Conservation (phyloP, 2,329 filamentous ascomycete genomes). For the Ciborinia camelliae region DNA sequence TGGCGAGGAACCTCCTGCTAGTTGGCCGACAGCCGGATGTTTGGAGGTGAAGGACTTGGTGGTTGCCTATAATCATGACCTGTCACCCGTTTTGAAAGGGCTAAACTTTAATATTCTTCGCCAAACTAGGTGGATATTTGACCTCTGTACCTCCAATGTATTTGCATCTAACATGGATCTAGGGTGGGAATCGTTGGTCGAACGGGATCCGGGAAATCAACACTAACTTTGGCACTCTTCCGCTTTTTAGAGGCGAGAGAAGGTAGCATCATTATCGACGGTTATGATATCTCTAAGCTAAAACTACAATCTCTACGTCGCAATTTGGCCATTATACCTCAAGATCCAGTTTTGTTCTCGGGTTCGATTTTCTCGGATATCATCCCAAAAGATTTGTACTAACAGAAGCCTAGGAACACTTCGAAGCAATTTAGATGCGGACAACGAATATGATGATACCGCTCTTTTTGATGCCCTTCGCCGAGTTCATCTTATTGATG, state of each 20-base stretch:
- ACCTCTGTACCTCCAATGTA: not conserved
- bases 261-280: conserved; percentile 35
- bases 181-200: conserved; percentile 34
- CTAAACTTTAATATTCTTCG: conserved; percentile 57
- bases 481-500: conserved; percentile 74
- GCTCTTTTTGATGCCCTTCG: conserved; percentile 80
- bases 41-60: conserved; percentile 68
- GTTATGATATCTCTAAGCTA: conserved; percentile 35
- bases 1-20: conserved; percentile 58
- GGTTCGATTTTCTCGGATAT: conserved; percentile 37
- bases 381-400: conserved; percentile 58
- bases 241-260: conserved; percentile 40
- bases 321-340: conserved; percentile 36
- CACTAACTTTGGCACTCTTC: conserved; percentile 28
- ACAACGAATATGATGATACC: conserved; percentile 26
- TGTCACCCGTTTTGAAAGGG: conserved; percentile 66
- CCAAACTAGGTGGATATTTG: conserved; percentile 2
- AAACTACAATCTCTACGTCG: conserved; percentile 34
- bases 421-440: conserved; percentile 25
- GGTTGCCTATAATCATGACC: conserved; percentile 65
- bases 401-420: conserved; percentile 42
- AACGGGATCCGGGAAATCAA: conserved; percentile 35
- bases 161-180: not conserved
- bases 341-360: conserved; percentile 79
- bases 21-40: conserved; percentile 70